These are phyloP conservation scores for Osmanthus fragrans DNA, from an alignment of 257 asterid genomes.

Conservation along the genomic window DNA sequence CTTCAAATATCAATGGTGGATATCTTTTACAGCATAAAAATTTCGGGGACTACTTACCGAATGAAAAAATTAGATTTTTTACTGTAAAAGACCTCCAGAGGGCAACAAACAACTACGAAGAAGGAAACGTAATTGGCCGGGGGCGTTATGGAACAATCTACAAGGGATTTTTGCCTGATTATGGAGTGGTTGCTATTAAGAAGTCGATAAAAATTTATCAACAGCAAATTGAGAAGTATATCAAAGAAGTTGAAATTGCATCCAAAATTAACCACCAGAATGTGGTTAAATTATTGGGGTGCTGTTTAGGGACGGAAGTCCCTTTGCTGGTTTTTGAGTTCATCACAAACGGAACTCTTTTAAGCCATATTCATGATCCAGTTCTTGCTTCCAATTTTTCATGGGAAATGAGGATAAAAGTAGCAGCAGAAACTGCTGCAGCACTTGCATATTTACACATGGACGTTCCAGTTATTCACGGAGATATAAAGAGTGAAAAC, in stretches of 20 bases:
- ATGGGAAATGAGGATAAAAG: conserved; percentile 42
- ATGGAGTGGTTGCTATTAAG: conserved; percentile 37
- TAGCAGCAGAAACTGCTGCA: conserved; percentile 42
- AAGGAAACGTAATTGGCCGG: conserved; percentile 31
- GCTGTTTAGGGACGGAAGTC: conserved; percentile 45
- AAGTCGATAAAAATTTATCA: conserved; percentile 32
- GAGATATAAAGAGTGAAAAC: conserved; percentile 47
- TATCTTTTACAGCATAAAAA: conserved; percentile 29
- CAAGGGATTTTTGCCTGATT: conserved; percentile 33
- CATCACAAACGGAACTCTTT: conserved; percentile 36
- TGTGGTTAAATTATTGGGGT: conserved; percentile 42
- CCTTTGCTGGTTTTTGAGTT: conserved; percentile 44
- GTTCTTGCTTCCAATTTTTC: conserved; percentile 27
- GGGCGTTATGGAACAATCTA: conserved; percentile 40
- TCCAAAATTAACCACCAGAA: conserved; percentile 45
- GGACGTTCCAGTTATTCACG: conserved; percentile 39
- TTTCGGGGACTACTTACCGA: conserved; percentile 19
- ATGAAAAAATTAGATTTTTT: conserved; percentile 28
- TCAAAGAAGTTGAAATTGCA: conserved; percentile 37
- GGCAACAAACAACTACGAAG: conserved; percentile 43
- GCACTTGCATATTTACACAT: conserved; percentile 48
- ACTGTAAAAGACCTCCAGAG: conserved; percentile 35
- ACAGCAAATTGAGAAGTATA: conserved; percentile 36
- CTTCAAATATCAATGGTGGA: conserved; percentile 28
- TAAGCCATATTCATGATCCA: conserved; percentile 28